Percentiles rank a stretch among this genome's conserved stretches.
phyloP scores from a whole-genome alignment of 2,329 filamentous ascomycete species.

The Verticillium klebahnii region DNA sequence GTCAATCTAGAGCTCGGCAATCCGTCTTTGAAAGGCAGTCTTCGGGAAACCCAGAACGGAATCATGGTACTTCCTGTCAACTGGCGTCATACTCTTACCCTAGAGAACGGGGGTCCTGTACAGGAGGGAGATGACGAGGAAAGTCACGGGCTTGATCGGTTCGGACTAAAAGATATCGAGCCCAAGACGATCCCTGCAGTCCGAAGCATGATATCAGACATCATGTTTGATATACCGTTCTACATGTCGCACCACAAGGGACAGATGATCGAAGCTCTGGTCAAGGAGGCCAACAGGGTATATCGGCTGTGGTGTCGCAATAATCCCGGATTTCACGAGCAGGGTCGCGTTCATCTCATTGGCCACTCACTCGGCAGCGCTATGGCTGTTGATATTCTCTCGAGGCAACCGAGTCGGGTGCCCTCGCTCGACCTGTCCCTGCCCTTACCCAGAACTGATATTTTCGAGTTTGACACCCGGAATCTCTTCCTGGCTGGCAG shows the following conservation, averaged over 20 bases:
- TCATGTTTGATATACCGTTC: slow-evolving; percentile 98
- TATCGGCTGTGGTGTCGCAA: slow-evolving; percentile 93
- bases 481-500: slow-evolving; percentile 89
- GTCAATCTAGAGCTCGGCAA: slow-evolving; percentile 80
- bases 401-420: slow-evolving; percentile 74
- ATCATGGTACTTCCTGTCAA: slow-evolving; percentile 95
- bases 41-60: slow-evolving; percentile 75
- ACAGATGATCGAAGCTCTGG: slow-evolving; percentile 88
- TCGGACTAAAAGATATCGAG: slow-evolving; percentile 79
- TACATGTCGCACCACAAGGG: slow-evolving; percentile 95
- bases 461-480: slow-evolving; percentile 88
- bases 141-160: slow-evolving; percentile 54
- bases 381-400: slow-evolving; percentile 90
- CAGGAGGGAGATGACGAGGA: slow-evolving; percentile 44
- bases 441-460: slow-evolving; percentile 41
- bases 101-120: slow-evolving; percentile 72
- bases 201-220: slow-evolving; percentile 90
- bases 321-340: slow-evolving; percentile 77
- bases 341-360: slow-evolving; percentile 84
- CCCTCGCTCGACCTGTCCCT: slow-evolving; percentile 43
- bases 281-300: slow-evolving; percentile 90
- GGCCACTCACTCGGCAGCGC: slow-evolving; percentile 91
- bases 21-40: slow-evolving; percentile 66
- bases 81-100: slow-evolving; percentile 83
- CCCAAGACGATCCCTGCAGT: slow-evolving; percentile 85